Percentiles rank a stretch among this genome's conserved stretches.
These are phyloP conservation scores for Draba incana DNA, from an alignment of 345 rosid genomes.

Conservation along the genomic window DNA sequence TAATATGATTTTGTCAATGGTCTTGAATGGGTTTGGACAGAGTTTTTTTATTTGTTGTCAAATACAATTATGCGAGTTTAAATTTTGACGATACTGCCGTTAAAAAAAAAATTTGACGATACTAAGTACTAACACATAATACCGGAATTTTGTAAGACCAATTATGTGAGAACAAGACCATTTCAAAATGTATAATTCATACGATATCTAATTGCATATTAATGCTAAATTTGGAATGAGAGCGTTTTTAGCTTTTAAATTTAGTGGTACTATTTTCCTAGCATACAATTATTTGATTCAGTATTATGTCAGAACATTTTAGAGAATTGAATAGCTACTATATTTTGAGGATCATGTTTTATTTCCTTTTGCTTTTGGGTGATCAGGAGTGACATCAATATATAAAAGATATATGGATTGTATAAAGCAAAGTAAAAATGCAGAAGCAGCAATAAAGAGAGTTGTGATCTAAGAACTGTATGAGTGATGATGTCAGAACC, in stretches of 20 bases:
- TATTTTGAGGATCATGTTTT: constrained; percentile 22
- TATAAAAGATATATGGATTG: not conserved
- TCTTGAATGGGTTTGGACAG: constrained; percentile 7
- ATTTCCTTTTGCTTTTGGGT: constrained; percentile 1
- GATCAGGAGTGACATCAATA: constrained; percentile 16
- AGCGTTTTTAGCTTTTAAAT: not conserved
- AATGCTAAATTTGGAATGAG: constrained; percentile 13
- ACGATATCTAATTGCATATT: not conserved
- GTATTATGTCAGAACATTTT: too few species aligned
- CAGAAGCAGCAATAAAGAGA: constrained; percentile 4
- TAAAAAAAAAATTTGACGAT: too few species aligned
- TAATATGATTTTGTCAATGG: constrained; percentile 16
- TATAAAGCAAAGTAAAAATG: not conserved
- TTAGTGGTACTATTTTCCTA: too few species aligned
- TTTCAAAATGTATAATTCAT: constrained; percentile 2
- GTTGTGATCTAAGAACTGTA: constrained; percentile 16
- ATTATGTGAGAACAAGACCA: constrained; percentile 19
- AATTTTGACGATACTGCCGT: too few species aligned
- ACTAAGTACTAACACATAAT: too few species aligned
- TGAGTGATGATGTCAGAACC: constrained; percentile 37
- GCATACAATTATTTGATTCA: too few species aligned
- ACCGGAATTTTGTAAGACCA: too few species aligned
- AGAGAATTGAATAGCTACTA: not conserved
- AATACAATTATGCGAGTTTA: too few species aligned
- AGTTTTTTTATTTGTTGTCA: too few species aligned